Conservation (phyloP, 2,329 filamentous ascomycete genomes). For the Metarhizium anisopliae region DNA sequence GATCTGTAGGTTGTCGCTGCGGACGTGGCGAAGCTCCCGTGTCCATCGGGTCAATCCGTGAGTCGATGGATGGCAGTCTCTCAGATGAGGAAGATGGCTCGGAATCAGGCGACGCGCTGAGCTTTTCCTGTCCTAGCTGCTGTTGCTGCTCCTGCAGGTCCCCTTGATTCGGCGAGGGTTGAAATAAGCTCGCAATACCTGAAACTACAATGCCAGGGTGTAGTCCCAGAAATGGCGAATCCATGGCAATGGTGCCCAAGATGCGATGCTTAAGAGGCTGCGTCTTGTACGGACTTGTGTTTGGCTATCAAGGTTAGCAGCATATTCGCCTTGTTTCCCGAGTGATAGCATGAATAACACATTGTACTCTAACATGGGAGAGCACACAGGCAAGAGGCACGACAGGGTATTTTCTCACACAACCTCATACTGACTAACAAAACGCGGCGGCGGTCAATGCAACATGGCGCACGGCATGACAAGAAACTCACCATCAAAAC, state of each 20-base stretch:
- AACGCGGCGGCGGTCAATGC: too few species aligned
- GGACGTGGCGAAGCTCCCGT: background rate
- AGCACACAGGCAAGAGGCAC: background rate
- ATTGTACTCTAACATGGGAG: background rate
- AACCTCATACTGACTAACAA: background rate
- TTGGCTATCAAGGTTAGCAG: constrained; percentile 19
- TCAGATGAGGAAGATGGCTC: constrained; percentile 10
- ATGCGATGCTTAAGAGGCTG: constrained; percentile 61
- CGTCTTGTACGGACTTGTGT: constrained; percentile 20
- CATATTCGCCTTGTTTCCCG: background rate
- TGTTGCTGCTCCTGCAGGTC: background rate
- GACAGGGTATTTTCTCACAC: background rate
- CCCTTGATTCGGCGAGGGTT: constrained; percentile 26
- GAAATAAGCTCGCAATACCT: constrained; percentile 71
- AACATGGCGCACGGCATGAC: too few species aligned
- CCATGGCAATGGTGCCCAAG: constrained; percentile 71
- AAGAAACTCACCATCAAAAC: constrained; percentile 46
- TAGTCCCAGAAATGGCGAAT: constrained; percentile 80
- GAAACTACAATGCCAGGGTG: constrained; percentile 82
- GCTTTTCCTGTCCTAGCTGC: background rate
- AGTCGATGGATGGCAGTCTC: constrained; percentile 11
- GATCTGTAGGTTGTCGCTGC: constrained; percentile 30
- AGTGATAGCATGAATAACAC: too few species aligned
- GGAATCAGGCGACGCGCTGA: background rate
- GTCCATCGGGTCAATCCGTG: background rate